These are phyloP conservation scores for Calvatia gigantea DNA, from an alignment of 768 basidiomycete genomes.

Conservation along the genomic window DNA sequence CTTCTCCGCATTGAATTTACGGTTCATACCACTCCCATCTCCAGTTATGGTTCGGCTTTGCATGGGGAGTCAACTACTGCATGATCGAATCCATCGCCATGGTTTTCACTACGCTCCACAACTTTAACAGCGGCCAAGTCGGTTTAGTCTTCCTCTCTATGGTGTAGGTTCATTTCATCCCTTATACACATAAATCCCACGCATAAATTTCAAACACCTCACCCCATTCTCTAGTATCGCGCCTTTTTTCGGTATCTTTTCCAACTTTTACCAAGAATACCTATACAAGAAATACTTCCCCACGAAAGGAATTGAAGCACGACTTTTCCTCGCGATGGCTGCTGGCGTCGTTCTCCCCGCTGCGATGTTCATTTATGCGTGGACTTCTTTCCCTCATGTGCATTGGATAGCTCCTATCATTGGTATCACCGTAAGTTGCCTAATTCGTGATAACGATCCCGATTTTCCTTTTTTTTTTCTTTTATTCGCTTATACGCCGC, in stretches of 20 bases:
- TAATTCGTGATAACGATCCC: too few species aligned
- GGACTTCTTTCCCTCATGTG: conserved; percentile 50
- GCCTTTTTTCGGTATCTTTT: conserved; percentile 37
- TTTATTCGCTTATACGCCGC: too few species aligned
- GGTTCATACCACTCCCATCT: not conserved
- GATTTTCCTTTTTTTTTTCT: too few species aligned
- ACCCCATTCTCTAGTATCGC: conserved; percentile 39
- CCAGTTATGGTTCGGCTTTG: conserved; percentile 62
- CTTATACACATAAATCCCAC: not conserved
- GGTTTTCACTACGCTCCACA: conserved; percentile 54
- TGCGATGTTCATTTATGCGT: conserved; percentile 68
- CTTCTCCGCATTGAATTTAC: conserved; percentile 29
- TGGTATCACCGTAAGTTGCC: conserved; percentile 36
- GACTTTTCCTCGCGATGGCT: conserved; percentile 46
- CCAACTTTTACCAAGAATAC: conserved; percentile 42
- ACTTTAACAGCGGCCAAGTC: conserved; percentile 52
- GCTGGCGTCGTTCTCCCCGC: conserved; percentile 46
- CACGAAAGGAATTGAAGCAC: conserved; percentile 41
- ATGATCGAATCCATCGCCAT: conserved; percentile 46
- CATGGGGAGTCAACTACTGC: conserved; percentile 71
- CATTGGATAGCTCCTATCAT: conserved; percentile 55
- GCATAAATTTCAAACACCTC: not conserved
- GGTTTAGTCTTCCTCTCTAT: conserved; percentile 58
- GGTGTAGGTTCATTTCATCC: conserved; percentile 32
- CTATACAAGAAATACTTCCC: conserved; percentile 22